These are phyloP conservation scores for Aureobasidium sp. DNA, from an alignment of 2,329 filamentous ascomycete species.

Conservation along the genomic window DNA sequence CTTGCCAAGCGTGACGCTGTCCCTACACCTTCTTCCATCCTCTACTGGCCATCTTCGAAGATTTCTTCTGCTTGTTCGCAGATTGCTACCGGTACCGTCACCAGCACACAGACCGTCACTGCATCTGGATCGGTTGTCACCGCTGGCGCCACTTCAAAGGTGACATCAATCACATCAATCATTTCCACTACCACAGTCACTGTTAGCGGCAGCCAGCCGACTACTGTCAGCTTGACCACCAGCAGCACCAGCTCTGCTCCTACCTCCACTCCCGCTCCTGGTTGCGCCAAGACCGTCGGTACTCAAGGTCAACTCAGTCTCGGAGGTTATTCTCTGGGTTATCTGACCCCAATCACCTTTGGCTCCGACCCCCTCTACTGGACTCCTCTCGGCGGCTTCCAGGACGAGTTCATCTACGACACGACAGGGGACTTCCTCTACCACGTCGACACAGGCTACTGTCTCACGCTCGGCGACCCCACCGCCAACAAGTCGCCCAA, in stretches of 20 bases:
- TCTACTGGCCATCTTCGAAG: slow-evolving; percentile 5
- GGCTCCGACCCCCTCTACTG: neutral
- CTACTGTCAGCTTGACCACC: neutral
- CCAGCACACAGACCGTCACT: neutral
- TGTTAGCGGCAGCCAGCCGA: neutral
- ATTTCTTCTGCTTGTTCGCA: slow-evolving; percentile 15
- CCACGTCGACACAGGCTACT: neutral
- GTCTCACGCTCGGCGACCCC: neutral
- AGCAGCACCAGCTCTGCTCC: neutral
- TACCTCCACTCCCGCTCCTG: neutral
- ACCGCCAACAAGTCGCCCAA: neutral
- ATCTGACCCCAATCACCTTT: neutral
- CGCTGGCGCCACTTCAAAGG: neutral
- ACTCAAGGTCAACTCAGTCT: neutral
- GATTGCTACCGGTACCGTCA: slow-evolving; percentile 14
- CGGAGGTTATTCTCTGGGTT: slow-evolving; percentile 5
- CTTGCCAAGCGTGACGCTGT: slow-evolving; percentile 1
- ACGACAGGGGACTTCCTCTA: neutral
- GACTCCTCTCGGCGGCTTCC: neutral
- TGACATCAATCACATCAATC: neutral
- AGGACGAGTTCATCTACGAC: slow-evolving; percentile 4
- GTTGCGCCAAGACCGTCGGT: neutral
- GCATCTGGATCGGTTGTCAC: neutral
- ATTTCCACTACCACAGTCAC: neutral
- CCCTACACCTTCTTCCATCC: slow-evolving; percentile 8